Evolutionary conservation across 208 protist genomes (phyloP), one percentile per base, ranked within the genome.

Genomic region (Leishmania amazonensis): DNA sequence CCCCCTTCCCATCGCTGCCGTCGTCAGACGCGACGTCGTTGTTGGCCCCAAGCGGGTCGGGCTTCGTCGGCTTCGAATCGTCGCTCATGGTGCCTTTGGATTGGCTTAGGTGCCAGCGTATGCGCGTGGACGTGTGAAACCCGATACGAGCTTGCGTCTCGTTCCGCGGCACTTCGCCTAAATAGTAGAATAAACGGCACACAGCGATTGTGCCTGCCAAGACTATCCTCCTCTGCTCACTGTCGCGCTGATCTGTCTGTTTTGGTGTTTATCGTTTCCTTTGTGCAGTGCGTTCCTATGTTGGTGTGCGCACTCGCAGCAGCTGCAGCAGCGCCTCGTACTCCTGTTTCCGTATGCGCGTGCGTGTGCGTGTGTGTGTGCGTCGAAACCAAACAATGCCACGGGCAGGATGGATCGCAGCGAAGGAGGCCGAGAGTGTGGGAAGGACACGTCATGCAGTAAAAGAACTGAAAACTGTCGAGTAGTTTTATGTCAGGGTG

Each of bases 11-110:
- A 28, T 88, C 78, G 64, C 74, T 85, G 54, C 75, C 83, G 40
- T 85, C 77, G 42, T 83, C 81, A 49, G 81, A 82, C 19, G 51
- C n/a, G n/a, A 49, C 78, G 68, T 86, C 84, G 42, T 84, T 75
- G 67, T 47, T 74, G 54, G 64, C 70, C 58, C 78, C 49, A 51
- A 68, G 49, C 13, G 71, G 72, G 67, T 81, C 70, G 19, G 35
- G 47, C 15, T 75, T 81, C 28, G 74, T 53, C 17, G 77, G 64
- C 53, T 85, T 81, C 28, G 2, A 65, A 77, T 70, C 9, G 31
- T 79, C 42, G 65, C 78, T 83, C 75, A 83, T 83, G 40, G 53
- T 64, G 28, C 19, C 57, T 24, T 21, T 21, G 49, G 24, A 31
- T 40, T 28, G 9, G 75, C 57, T 21, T 35, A 40, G 11, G 47